Evolutionary conservation across 345 rosid species (phyloP).

Genomic region (Dovyalis caffra): DNA sequence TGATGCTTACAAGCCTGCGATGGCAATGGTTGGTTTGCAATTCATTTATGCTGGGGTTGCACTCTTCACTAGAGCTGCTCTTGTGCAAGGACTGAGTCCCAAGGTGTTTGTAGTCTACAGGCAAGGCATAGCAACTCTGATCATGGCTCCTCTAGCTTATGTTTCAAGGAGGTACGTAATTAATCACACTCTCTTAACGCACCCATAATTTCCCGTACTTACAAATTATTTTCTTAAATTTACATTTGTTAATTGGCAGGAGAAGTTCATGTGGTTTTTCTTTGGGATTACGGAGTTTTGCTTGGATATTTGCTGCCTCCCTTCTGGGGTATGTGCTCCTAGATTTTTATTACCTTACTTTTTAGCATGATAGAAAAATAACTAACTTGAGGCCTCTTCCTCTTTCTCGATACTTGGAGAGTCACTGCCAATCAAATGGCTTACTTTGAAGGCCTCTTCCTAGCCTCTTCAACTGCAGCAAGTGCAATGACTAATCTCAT

Average conservation of each 20-base stretch:
- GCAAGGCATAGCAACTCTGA: slow-evolving; percentile 33
- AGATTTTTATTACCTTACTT: too few relatives aligned
- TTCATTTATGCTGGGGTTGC: slow-evolving; percentile 31
- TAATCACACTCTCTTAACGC: too few relatives aligned
- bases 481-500: slow-evolving; percentile 38
- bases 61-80: slow-evolving; percentile 33
- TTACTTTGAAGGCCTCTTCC: slow-evolving; percentile 41
- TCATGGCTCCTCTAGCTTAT: slow-evolving; percentile 38
- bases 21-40: slow-evolving; percentile 36
- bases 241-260: slow-evolving; percentile 11
- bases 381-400: too few relatives aligned
- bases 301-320: slow-evolving; percentile 35
- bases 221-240: background rate
- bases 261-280: slow-evolving; percentile 16
- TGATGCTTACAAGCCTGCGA: slow-evolving; percentile 18
- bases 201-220: background rate
- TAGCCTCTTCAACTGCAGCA: slow-evolving; percentile 39
- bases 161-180: slow-evolving; percentile 26
- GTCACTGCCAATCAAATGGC: slow-evolving; percentile 38
- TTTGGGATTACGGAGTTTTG: slow-evolving; percentile 29
- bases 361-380: too few relatives aligned
- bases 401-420: too few relatives aligned
- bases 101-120: slow-evolving; percentile 33
- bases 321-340: slow-evolving; percentile 28
- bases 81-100: slow-evolving; percentile 33